Evolutionary conservation across 257 asterid species (phyloP).

Genomic region (Thymus mandschuricus): DNA sequence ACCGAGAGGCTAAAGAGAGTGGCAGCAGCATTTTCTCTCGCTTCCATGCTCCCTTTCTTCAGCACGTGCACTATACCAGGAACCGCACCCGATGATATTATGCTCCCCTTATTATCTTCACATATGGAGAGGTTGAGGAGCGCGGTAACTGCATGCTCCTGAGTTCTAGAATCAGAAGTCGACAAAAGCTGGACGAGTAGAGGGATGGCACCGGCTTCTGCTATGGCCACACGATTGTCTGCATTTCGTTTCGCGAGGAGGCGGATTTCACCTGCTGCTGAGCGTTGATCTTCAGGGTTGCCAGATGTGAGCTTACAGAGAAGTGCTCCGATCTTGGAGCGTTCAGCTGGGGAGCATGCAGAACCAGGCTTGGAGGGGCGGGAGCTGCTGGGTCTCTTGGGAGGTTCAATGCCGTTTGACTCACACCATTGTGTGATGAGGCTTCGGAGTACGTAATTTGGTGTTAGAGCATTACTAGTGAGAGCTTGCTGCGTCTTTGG

Average conservation of each 20-base stretch:
- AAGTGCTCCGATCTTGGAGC: slow-evolving; percentile 64
- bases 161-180: slow-evolving; percentile 84
- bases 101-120: slow-evolving; percentile 82
- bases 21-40: slow-evolving; percentile 96
- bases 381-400: slow-evolving; percentile 68
- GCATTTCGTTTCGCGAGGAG: slow-evolving; percentile 95
- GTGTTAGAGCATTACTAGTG: slow-evolving; percentile 71
- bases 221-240: slow-evolving; percentile 92
- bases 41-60: slow-evolving; percentile 88
- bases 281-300: slow-evolving; percentile 80
- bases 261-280: slow-evolving; percentile 95
- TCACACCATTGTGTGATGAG: slow-evolving; percentile 98
- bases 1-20: slow-evolving; percentile 94
- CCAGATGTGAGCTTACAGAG: slow-evolving; percentile 74
- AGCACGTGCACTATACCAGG: slow-evolving; percentile 94
- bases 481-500: slow-evolving; percentile 96
- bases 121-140: slow-evolving; percentile 94
- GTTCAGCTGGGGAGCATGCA: slow-evolving; percentile 70
- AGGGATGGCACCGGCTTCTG: slow-evolving; percentile 98
- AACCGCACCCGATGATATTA: slow-evolving; percentile 78
- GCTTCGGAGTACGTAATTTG: slow-evolving; percentile 94
- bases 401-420: slow-evolving; percentile 82
- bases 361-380: slow-evolving; percentile 51
- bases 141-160: slow-evolving; percentile 95
- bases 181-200: slow-evolving; percentile 75